Conservation (phyloP, 257 asterid genomes). For the Solanum chmielewskii region DNA sequence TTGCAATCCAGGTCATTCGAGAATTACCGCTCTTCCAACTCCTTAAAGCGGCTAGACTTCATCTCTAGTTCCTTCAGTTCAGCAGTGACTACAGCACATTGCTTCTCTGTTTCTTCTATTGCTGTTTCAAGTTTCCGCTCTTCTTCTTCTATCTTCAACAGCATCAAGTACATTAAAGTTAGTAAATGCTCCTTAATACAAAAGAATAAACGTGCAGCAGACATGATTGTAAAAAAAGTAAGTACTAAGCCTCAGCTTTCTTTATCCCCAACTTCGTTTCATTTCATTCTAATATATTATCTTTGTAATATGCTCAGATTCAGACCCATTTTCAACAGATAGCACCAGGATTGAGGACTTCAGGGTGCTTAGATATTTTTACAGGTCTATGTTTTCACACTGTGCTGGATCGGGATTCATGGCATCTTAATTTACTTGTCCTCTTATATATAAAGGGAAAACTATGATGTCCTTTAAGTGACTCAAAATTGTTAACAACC, state of each 20-base stretch:
- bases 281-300: not conserved
- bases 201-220: not conserved
- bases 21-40: constrained; percentile 87
- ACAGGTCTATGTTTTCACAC: not conserved
- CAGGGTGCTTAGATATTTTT: not conserved
- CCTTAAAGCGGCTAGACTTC: constrained; percentile 85
- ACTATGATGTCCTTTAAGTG: not conserved
- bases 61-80: constrained; percentile 81
- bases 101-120: constrained; percentile 90
- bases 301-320: not conserved
- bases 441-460: not conserved
- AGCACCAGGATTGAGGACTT: not conserved
- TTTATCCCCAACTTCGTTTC: not conserved
- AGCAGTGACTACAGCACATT: constrained; percentile 66
- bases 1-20: not conserved
- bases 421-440: not conserved
- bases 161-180: not conserved
- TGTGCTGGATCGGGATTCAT: not conserved
- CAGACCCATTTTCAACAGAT: not conserved
- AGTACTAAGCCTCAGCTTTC: not conserved
- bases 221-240: not conserved
- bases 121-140: constrained; percentile 95
- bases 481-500: constrained; percentile 32
- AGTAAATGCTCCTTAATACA: not conserved
- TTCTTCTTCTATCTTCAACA: constrained; percentile 83